Evolutionary conservation across 2,329 filamentous ascomycete genomes (phyloP).

Genomic region (Fusarium compactum): DNA sequence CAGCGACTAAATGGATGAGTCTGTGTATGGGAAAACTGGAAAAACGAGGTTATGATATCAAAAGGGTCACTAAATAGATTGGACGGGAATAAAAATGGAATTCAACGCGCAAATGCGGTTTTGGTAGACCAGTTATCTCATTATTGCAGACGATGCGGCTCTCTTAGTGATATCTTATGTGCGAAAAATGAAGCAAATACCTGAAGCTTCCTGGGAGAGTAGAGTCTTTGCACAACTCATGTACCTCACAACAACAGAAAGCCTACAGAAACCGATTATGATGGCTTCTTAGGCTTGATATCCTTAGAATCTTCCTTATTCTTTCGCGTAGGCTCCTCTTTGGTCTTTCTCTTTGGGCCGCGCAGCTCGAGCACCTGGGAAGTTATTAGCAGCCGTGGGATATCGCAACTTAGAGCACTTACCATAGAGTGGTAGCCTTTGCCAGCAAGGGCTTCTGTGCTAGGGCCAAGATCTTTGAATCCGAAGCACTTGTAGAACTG

Average conservation of each 20-base stretch:
- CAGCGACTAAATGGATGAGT: slow-evolving; percentile 59
- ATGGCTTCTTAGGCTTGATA: slow-evolving; percentile 19
- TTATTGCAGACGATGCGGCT: slow-evolving; percentile 32
- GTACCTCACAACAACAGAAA: slow-evolving; percentile 1
- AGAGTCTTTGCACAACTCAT: slow-evolving; percentile 3
- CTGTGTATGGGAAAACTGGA: background rate
- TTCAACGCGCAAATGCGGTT: slow-evolving; percentile 19
- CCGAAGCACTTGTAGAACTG: slow-evolving; percentile 82
- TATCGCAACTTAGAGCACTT: slow-evolving; percentile 42
- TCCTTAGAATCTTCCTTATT: slow-evolving; percentile 33
- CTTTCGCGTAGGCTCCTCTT: slow-evolving; percentile 41
- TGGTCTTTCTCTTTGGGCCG: slow-evolving; percentile 44
- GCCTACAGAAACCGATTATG: slow-evolving; percentile 7
- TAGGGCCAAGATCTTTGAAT: slow-evolving; percentile 76
- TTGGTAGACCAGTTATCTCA: slow-evolving; percentile 41
- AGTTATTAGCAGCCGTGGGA: slow-evolving; percentile 1
- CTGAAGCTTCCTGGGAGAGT: slow-evolving; percentile 10
- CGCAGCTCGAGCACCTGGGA: slow-evolving; percentile 42
- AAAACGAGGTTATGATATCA: slow-evolving; percentile 22
- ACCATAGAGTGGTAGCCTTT: slow-evolving; percentile 89
- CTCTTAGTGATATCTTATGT: slow-evolving; percentile 18
- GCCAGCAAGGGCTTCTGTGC: slow-evolving; percentile 78
- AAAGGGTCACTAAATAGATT: slow-evolving; percentile 24
- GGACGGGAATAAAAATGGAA: background rate
- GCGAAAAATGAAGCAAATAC: slow-evolving; percentile 20